These are phyloP conservation scores for Galerina sulciceps DNA, from an alignment of 768 basidiomycete species.

Conservation along the genomic window DNA sequence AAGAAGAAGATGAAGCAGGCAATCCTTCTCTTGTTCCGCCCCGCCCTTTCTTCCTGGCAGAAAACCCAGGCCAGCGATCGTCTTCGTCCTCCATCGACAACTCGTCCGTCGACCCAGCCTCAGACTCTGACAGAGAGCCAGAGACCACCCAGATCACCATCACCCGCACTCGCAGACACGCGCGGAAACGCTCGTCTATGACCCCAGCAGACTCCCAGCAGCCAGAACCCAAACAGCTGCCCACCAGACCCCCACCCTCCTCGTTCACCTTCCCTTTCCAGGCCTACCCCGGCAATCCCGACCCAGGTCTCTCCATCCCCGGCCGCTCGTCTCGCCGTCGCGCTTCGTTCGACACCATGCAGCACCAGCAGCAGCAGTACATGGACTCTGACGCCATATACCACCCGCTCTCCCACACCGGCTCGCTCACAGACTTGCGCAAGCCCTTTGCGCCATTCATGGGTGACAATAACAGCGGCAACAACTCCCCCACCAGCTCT, in stretches of 20 bases:
- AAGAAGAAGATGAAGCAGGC: background rate
- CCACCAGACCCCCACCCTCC: slow-evolving; percentile 34
- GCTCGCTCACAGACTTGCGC: slow-evolving; percentile 30
- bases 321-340: slow-evolving; percentile 38
- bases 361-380: slow-evolving; percentile 4
- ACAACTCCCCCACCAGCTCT: slow-evolving; percentile 15
- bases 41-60: slow-evolving; percentile 31
- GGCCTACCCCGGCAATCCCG: slow-evolving; percentile 68
- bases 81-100: slow-evolving; percentile 18
- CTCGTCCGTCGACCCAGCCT: slow-evolving; percentile 5
- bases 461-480: slow-evolving; percentile 22
- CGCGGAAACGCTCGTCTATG: slow-evolving; percentile 16
- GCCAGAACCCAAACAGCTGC: slow-evolving; percentile 8
- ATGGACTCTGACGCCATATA: slow-evolving; percentile 13
- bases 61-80: slow-evolving; percentile 8
- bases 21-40: slow-evolving; percentile 20
- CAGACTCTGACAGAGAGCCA: slow-evolving; percentile 12
- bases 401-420: slow-evolving; percentile 20
- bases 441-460: slow-evolving; percentile 57
- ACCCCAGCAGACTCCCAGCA: background rate
- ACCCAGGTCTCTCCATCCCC: slow-evolving; percentile 53
- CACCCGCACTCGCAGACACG: background rate
- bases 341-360: slow-evolving; percentile 24
- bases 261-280: slow-evolving; percentile 57
- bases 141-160: background rate